phyloP scores from a whole-genome alignment of 441 rosid species.

The Pelargonium citronellum region DNA sequence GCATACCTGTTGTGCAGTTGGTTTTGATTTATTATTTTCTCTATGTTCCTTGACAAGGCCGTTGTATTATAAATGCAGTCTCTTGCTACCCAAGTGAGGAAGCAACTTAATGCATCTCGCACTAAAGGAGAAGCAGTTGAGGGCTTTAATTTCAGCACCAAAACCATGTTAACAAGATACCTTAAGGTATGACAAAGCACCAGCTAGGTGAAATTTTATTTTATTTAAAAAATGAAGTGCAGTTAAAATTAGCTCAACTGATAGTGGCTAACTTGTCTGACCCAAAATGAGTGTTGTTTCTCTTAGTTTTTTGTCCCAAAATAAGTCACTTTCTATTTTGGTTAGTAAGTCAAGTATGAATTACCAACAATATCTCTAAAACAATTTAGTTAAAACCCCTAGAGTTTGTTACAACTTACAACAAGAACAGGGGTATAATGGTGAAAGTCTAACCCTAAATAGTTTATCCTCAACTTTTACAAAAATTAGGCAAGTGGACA shows the following conservation, averaged over 20 bases:
- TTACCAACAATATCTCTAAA: too few species aligned
- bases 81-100: constrained; percentile 82
- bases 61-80: constrained; percentile 33
- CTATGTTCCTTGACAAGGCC: not conserved
- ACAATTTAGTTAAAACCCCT: too few species aligned
- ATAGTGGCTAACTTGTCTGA: not conserved
- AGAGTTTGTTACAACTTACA: too few species aligned
- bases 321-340: too few species aligned
- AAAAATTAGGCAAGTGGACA: too few species aligned
- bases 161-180: constrained; percentile 57
- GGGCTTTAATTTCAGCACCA: constrained; percentile 86
- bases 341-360: too few species aligned
- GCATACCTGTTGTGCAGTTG: not conserved
- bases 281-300: too few species aligned
- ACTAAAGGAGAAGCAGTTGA: constrained; percentile 50
- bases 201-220: not conserved
- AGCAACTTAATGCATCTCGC: constrained; percentile 72
- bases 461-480: too few species aligned
- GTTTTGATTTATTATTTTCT: not conserved
- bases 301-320: too few species aligned
- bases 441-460: too few species aligned
- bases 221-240: not conserved
- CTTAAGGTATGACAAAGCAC: constrained; percentile 47
- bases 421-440: too few species aligned
- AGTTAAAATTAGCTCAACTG: not conserved